Evolutionary conservation across 768 basidiomycete genomes (phyloP), one percentile per base, ranked within the genome.

Genomic region (Fibroporia radiculosa): DNA sequence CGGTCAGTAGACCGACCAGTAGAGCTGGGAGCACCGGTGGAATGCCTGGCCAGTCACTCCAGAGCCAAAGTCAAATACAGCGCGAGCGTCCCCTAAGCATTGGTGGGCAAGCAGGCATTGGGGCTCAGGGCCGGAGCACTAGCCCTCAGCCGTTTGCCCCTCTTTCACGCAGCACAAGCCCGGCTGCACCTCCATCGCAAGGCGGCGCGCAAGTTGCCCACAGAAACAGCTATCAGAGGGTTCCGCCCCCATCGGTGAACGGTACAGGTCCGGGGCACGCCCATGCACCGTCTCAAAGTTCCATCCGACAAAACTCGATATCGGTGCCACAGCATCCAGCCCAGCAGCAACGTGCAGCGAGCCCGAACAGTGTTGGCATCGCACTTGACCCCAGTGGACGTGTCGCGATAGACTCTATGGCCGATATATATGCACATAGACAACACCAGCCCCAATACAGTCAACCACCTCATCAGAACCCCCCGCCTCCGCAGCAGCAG

Each of bases 361-460:
- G 83, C 46, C 84, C 84, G 24, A 89, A 84, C 47, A 70, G 71
- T n/a, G 72, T 89, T 3, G 91, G 93, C 3, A 93, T 95, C 48
- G 74, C 79, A 2, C 68, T 95, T 2, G 91, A 90, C 51, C 80
- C 83, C 0, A 77, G 69, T 47, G 93, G 92, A 6, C 74, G 81
- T 12, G 93, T 95, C 4, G 68, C 83, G 27, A 78, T 84, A 48
- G 93, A 95, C 62, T 73, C 77, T 31, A 80, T 92, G 78, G 84
- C 84, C 12, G 75, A 75, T 49, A 49, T 55, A 14, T 69, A 67
- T 53, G 48, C 49, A 10, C 56, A 50, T 8, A 58, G 68, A 62
- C 57, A 49, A 27, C 48, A 42, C 14, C 41, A 16, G 2, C 54
- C 49, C 4, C 29, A 27, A 6, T 48, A 54, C 27, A 54, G 52